Evolutionary conservation across 495 filamentous ascomycete species (phyloP).

Genomic region (Tuber calosporum): DNA sequence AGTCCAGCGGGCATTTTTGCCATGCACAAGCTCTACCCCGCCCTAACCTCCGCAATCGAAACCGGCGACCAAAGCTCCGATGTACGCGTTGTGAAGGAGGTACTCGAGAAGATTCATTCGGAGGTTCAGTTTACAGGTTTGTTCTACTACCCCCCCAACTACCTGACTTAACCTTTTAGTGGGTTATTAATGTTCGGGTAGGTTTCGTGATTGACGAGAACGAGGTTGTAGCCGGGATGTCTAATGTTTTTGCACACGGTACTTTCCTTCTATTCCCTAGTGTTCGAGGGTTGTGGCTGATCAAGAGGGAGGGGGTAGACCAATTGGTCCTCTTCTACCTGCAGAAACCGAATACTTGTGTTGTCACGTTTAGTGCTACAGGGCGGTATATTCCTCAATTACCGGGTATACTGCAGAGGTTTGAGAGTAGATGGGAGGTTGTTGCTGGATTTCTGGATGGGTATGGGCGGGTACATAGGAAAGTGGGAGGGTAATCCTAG

Average conservation of each 20-base stretch:
- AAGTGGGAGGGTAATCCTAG: not conserved
- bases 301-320: conserved; percentile 2
- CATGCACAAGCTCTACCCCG: not conserved
- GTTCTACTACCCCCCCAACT: not conserved
- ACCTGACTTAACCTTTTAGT: not conserved
- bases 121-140: conserved; percentile 15
- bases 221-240: conserved; percentile 12
- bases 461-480: conserved; percentile 6
- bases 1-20: not conserved
- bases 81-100: not conserved
- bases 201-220: conserved; percentile 7
- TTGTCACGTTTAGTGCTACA: conserved; percentile 15
- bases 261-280: not conserved
- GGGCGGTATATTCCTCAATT: conserved; percentile 9
- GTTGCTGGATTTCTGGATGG: conserved; percentile 8
- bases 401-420: not conserved
- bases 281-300: not conserved
- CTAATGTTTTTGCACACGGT: conserved; percentile 19
- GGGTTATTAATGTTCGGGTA: not conserved
- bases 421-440: conserved; percentile 6
- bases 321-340: conserved; percentile 20
- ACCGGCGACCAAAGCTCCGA: not conserved
- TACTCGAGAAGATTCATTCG: not conserved
- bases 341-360: conserved; percentile 4
- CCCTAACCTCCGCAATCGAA: not conserved